Conservation (phyloP, 495 filamentous ascomycete species). For the Podospora pseudoanserina region DNA sequence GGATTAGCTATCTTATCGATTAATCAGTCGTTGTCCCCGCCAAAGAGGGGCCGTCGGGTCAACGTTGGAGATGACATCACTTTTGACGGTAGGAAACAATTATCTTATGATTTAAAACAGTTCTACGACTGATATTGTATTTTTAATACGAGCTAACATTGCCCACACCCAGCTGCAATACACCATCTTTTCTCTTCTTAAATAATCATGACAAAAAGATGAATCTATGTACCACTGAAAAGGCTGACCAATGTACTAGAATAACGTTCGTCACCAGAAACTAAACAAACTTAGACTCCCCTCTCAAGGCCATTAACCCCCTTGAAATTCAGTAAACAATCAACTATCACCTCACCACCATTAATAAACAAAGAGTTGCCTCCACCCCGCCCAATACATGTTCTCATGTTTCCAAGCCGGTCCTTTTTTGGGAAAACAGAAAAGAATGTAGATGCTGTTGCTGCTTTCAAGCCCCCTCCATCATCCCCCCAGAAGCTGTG, state of each 20-base stretch:
- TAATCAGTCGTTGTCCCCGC: neutral
- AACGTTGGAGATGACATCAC: neutral
- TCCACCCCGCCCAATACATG: neutral
- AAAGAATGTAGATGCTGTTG: conserved; percentile 7
- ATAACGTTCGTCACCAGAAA: neutral
- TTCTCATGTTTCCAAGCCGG: neutral
- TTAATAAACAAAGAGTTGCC: conserved; percentile 1
- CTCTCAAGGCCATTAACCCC: neutral
- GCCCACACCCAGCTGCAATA: neutral
- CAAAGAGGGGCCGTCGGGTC: neutral
- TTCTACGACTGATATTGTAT: neutral
- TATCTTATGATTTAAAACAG: no score
- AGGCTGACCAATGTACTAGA: neutral
- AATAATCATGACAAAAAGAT: neutral
- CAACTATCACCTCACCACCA: neutral
- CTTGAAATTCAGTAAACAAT: neutral
- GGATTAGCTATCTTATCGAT: neutral
- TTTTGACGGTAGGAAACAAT: neutral
- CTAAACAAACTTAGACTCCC: neutral
- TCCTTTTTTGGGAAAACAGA: neutral
- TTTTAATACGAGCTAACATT: neutral
- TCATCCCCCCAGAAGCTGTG: neutral
- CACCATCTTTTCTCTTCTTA: neutral
- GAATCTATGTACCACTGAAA: neutral
- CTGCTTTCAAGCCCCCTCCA: neutral